These are phyloP conservation scores for Dittrichia graveolens DNA, from an alignment of 129 eudicot species.

Conservation along the genomic window DNA sequence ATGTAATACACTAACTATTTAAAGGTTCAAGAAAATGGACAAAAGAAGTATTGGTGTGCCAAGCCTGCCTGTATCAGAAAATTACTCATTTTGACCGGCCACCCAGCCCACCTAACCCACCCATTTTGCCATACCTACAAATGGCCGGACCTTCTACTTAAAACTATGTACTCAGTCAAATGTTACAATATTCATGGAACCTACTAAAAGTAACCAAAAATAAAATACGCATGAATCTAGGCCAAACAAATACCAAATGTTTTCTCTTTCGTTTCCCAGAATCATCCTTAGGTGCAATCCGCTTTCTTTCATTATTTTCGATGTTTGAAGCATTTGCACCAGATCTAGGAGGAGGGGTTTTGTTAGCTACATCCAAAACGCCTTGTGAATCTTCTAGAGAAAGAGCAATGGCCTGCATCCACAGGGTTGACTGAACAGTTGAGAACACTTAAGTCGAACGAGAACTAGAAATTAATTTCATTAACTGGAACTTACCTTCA, in stretches of 20 bases:
- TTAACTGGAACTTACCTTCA: constrained; percentile 46
- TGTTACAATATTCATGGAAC: constrained; percentile 13
- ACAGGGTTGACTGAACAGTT: constrained; percentile 4
- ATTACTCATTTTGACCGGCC: background rate
- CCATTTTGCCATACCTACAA: background rate
- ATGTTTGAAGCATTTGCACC: constrained; percentile 21
- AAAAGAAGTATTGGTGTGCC: background rate
- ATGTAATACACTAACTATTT: background rate
- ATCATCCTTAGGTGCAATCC: constrained; percentile 43
- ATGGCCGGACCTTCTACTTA: background rate
- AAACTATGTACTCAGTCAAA: constrained; percentile 16
- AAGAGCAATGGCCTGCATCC: constrained; percentile 87
- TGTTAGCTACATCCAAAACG: constrained; percentile 38
- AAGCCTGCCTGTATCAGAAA: background rate
- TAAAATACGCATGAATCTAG: constrained; percentile 2
- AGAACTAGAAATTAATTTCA: constrained; percentile 24
- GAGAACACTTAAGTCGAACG: constrained; percentile 7
- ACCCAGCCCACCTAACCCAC: background rate
- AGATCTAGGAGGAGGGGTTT: constrained; percentile 41
- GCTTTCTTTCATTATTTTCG: constrained; percentile 33
- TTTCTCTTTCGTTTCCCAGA: constrained; percentile 61
- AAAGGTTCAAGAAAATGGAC: background rate
- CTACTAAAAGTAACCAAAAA: background rate
- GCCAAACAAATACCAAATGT: constrained; percentile 45
- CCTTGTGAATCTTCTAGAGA: constrained; percentile 76